Percentiles rank a stretch among this genome's conserved stretches.
Conservation (phyloP, 2,329 filamentous ascomycete genomes). For the Venturiaceae sp. region DNA sequence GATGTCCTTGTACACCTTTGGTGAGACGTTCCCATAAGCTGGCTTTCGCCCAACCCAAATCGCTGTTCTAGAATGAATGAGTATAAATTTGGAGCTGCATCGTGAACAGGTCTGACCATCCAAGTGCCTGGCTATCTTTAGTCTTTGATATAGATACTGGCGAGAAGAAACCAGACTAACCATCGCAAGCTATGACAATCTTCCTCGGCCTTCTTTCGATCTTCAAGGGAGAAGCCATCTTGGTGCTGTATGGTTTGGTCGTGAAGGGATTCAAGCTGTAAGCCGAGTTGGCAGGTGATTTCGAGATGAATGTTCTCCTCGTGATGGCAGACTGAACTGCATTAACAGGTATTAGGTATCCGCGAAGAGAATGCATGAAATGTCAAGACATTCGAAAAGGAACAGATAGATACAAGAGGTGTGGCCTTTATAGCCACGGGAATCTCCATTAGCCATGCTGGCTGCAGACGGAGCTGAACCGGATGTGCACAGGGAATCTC, state of each 20-base stretch:
- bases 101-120: not conserved
- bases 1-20: slow-evolving; percentile 3
- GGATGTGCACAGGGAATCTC: not conserved
- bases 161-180: not conserved
- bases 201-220: not conserved
- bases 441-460: not conserved
- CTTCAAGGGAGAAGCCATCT: not conserved
- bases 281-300: not conserved
- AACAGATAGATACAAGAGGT: not conserved
- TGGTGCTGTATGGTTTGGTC: not conserved
- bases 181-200: not conserved
- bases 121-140: not conserved
- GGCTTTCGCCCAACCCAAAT: slow-evolving; percentile 4
- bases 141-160: not conserved
- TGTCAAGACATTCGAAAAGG: not conserved
- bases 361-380: not conserved
- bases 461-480: not conserved
- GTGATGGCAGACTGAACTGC: not conserved
- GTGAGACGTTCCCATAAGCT: not conserved
- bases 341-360: not conserved
- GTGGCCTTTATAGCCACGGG: not conserved
- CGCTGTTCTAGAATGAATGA: not conserved
- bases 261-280: too few relatives aligned
- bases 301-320: not conserved
- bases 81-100: not conserved